Evolutionary conservation across 257 asterid genomes (phyloP), one percentile per base, ranked within the genome.

Genomic region (Jacaranda mimosifolia): DNA sequence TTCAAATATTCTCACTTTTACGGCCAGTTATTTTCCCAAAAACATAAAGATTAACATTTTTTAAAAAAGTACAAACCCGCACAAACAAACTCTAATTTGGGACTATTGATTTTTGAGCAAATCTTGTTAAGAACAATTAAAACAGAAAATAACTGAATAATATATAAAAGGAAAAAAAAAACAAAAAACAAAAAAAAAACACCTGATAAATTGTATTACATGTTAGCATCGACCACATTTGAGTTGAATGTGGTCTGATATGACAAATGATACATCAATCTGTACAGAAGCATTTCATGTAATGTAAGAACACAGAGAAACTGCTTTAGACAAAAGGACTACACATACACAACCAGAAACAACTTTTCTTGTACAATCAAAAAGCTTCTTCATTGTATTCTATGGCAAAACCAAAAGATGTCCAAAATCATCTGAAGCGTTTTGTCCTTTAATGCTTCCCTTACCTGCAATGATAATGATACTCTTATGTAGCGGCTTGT

Each of bases 381-480:
- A 5, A 43, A 19, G 18, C 46, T 65, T 65, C 51, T 10, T 26
- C 15, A 4, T 26, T 19, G 12, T 18, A 48, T 15, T 38, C 63
- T 49, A 43, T 32, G 42, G 66, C 43, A 12, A 51, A 46, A 55
- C 12, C 17, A 4, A 45, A 52, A 51, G 39, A 67, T 21, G 12
- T 45, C 26, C 45, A 45, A 51, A 19, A 58, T 12, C 64, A 52
- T 35, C n/a, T 53, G 59, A 52, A 69, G 81, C 63, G 38, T 63
- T 57, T 74, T 63, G 74, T 79, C 80, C 55, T 53, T 10, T 9
- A 46, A 15, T 53, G 39, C 36, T n/a, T 64, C 18, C 10, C 65
- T 71, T 60, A 80, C 87, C 87, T 84, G 85, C 81, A 80, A 39
- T 57, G n/a, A 70, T 51, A 60, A 72, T 2, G 38, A 43, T 15